A percentile compares a stretch with the other conserved stretches of the same genome.
Conservation (phyloP, 73 alveolate species). For the Tetrahymena borealis region DNA sequence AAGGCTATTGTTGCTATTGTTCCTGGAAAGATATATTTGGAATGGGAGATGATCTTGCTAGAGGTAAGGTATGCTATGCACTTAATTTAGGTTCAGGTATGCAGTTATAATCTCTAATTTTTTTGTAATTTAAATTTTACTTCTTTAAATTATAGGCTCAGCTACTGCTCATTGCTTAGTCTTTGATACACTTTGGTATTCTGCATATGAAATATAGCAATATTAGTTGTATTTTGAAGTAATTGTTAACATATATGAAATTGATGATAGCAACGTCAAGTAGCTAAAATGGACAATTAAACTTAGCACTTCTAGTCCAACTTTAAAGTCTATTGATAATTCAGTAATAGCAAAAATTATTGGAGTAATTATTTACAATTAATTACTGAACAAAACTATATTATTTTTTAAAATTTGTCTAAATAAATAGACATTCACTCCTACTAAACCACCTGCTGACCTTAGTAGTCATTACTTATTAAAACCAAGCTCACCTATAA, state of each 20-base stretch:
- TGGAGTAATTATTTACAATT: constrained; percentile 33
- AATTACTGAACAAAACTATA: too few species aligned
- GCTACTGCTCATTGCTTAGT: constrained; percentile 65
- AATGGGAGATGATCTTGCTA: not conserved
- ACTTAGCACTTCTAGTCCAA: constrained; percentile 43
- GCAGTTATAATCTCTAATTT: too few species aligned
- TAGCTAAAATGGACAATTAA: not conserved
- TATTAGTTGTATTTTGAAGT: constrained; percentile 47
- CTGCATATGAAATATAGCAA: constrained; percentile 49
- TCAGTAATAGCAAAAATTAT: constrained; percentile 47
- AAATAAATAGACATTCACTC: constrained; percentile 25
- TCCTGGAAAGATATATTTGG: constrained; percentile 16
- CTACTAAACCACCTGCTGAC: constrained; percentile 49
- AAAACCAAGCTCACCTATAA: constrained; percentile 45
- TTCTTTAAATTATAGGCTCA: not conserved
- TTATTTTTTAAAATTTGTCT: not conserved
- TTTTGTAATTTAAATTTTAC: too few species aligned
- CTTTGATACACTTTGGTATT: constrained; percentile 49
- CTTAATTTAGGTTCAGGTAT: constrained; percentile 33
- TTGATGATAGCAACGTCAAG: constrained; percentile 3
- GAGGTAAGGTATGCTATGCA: constrained; percentile 50
- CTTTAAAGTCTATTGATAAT: constrained; percentile 8
- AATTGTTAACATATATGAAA: constrained; percentile 22
- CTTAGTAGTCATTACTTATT: constrained; percentile 38
- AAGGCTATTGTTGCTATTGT: constrained; percentile 76